Evolutionary conservation across 2,329 filamentous ascomycete genomes (phyloP).

Genomic region (Exserohilum turcica): DNA sequence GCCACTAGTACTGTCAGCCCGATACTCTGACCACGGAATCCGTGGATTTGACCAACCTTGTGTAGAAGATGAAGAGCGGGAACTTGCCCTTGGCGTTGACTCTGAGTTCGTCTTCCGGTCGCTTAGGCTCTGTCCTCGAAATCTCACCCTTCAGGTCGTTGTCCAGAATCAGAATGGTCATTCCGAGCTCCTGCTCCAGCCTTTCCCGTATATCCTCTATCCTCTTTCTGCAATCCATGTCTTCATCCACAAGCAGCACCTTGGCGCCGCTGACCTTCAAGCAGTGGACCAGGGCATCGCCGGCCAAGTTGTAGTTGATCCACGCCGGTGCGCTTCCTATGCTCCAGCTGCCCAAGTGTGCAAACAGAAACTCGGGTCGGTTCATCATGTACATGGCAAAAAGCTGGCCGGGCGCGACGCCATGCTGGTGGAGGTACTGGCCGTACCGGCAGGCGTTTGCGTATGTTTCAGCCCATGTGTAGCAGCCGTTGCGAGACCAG

Average conservation of each 20-base stretch:
- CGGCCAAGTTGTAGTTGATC: conserved; percentile 72
- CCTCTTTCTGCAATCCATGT: conserved; percentile 58
- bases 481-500: conserved; percentile 67
- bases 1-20: conserved; percentile 55
- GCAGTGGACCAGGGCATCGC: conserved; percentile 69
- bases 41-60: conserved; percentile 53
- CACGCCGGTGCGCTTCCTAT: conserved; percentile 72
- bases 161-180: conserved; percentile 62
- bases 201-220: conserved; percentile 58
- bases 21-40: background rate
- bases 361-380: conserved; percentile 68
- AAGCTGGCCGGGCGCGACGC: conserved; percentile 64
- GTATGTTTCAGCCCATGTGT: conserved; percentile 47
- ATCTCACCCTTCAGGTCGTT: conserved; percentile 55
- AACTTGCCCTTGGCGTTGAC: conserved; percentile 57
- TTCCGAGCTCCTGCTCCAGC: conserved; percentile 62
- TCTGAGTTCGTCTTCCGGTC: conserved; percentile 63
- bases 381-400: conserved; percentile 72
- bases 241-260: conserved; percentile 54
- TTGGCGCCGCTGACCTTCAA: conserved; percentile 62
- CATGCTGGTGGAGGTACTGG: conserved; percentile 49
- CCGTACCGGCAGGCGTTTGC: conserved; percentile 49
- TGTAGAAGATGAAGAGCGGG: conserved; percentile 72
- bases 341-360: conserved; percentile 67
- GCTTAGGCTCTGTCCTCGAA: conserved; percentile 53